phyloP scores from a whole-genome alignment of 768 basidiomycete species.

The Polyporus arcularius region DNA sequence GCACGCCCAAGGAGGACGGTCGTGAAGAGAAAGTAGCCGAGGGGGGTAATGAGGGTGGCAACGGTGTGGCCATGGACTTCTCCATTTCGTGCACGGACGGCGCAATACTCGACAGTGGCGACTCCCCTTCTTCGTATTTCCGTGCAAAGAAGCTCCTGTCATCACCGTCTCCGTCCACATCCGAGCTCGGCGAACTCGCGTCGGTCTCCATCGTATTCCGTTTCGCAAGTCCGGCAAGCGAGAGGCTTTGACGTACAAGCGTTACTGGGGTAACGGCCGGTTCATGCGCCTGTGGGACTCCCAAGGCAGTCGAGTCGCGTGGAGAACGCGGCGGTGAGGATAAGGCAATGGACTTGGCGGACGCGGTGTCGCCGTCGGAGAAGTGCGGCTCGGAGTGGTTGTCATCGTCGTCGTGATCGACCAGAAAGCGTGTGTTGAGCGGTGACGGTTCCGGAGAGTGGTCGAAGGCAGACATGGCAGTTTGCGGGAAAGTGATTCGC shows the following conservation, averaged over 20 bases:
- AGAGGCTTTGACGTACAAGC: slow-evolving; percentile 26
- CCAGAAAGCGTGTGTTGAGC: slow-evolving; percentile 24
- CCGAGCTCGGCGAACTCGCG: slow-evolving; percentile 39
- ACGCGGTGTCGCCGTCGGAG: slow-evolving; percentile 72
- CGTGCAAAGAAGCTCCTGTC: slow-evolving; percentile 52
- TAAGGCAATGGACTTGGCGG: slow-evolving; percentile 75
- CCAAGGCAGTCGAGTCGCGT: slow-evolving; percentile 28
- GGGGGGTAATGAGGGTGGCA: slow-evolving; percentile 14
- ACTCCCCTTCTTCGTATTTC: slow-evolving; percentile 42
- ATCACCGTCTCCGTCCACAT: slow-evolving; percentile 41
- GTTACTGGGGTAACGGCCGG: slow-evolving; percentile 26
- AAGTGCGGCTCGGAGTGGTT: slow-evolving; percentile 20
- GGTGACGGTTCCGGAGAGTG: slow-evolving; percentile 20
- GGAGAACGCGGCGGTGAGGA: slow-evolving; percentile 64
- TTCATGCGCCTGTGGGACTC: slow-evolving; percentile 12
- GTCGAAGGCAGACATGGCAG: slow-evolving; percentile 18
- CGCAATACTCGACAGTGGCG: slow-evolving; percentile 52
- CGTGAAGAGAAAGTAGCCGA: slow-evolving; percentile 33
- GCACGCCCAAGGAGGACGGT: slow-evolving; percentile 45
- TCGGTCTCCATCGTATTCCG: slow-evolving; percentile 46
- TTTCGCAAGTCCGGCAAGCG: slow-evolving; percentile 17
- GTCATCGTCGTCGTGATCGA: slow-evolving; percentile 25
- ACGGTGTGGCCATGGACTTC: slow-evolving; percentile 27
- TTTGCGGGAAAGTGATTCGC: not conserved
- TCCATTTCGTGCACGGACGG: slow-evolving; percentile 49